These are phyloP conservation scores for Fusarium pseudocircinatum DNA, from an alignment of 2,329 filamentous ascomycete species.

Conservation along the genomic window DNA sequence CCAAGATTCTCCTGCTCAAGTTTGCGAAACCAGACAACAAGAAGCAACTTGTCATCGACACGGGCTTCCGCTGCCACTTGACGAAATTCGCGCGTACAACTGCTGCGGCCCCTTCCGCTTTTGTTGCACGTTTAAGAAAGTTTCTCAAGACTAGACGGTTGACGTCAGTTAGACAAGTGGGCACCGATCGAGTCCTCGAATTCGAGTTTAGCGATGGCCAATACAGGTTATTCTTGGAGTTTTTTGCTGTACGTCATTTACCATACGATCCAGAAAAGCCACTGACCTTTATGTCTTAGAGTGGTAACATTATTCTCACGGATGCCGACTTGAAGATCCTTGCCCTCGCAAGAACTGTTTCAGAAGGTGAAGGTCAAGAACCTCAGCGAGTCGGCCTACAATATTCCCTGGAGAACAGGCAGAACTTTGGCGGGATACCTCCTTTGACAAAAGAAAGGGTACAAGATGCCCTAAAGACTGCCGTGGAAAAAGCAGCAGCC, in stretches of 20 bases:
- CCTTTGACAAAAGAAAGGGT: conserved; percentile 79
- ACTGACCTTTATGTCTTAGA: conserved; percentile 49
- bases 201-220: conserved; percentile 91
- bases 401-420: conserved; percentile 83
- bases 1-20: conserved; percentile 94
- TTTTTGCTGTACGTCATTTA: conserved; percentile 75
- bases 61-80: conserved; percentile 93
- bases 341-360: conserved; percentile 80
- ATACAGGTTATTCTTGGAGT: conserved; percentile 90
- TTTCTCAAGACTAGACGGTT: conserved; percentile 86
- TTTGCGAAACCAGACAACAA: conserved; percentile 90
- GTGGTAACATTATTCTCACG: conserved; percentile 93
- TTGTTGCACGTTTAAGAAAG: conserved; percentile 87
- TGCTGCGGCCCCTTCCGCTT: conserved; percentile 82
- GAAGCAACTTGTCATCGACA: conserved; percentile 91
- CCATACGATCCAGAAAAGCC: not conserved
- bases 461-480: conserved; percentile 72
- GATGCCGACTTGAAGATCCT: conserved; percentile 86
- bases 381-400: conserved; percentile 78
- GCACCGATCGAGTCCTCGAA: conserved; percentile 92
- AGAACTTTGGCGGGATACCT: conserved; percentile 83
- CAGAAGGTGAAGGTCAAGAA: conserved; percentile 85
- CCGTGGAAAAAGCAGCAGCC: conserved; percentile 66
- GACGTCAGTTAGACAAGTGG: conserved; percentile 83
- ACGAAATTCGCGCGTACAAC: conserved; percentile 91